These are phyloP conservation scores for Geranomyces variabilis DNA, from an alignment of 192 early-diverging fungal species.

Conservation along the genomic window DNA sequence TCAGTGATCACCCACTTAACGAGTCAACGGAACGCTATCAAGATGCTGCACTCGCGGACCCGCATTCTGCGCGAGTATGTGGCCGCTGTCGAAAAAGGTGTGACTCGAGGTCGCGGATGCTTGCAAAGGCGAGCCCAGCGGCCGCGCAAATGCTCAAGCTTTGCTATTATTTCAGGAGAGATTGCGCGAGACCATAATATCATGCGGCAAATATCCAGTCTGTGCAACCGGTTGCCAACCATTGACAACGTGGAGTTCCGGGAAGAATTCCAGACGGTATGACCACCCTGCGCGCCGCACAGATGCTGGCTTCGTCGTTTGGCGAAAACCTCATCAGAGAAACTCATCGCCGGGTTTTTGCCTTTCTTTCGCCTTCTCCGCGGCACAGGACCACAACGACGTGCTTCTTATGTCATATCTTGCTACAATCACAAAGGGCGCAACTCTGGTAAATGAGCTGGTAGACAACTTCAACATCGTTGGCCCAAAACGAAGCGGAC, in stretches of 20 bases:
- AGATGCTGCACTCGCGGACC: slow-evolving; percentile 77
- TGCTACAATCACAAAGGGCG: slow-evolving; percentile 77
- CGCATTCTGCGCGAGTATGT: slow-evolving; percentile 73
- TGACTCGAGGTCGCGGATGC: too few species aligned
- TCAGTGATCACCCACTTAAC: slow-evolving; percentile 71
- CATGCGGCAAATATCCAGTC: slow-evolving; percentile 74
- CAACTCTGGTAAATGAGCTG: slow-evolving; percentile 64
- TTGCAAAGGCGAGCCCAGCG: not conserved
- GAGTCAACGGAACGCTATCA: slow-evolving; percentile 77
- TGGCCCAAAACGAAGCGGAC: slow-evolving; percentile 1
- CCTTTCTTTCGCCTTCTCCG: not conserved
- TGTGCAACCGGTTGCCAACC: slow-evolving; percentile 73
- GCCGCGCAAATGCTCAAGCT: not conserved
- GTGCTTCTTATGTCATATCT: slow-evolving; percentile 76
- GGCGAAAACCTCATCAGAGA: too few species aligned
- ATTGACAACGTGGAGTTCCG: slow-evolving; percentile 68
- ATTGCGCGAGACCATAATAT: slow-evolving; percentile 73
- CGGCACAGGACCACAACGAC: slow-evolving; percentile 77
- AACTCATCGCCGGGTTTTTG: too few species aligned
- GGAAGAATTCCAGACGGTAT: slow-evolving; percentile 73
- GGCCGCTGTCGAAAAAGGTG: slow-evolving; percentile 70
- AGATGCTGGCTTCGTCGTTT: too few species aligned
- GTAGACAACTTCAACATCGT: slow-evolving; percentile 60
- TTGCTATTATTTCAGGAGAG: slow-evolving; percentile 39
- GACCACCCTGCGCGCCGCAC: slow-evolving; percentile 5